A percentile compares a stretch with the other conserved stretches of the same genome.
These are phyloP conservation scores for Eucalyptus tenuipes DNA, from an alignment of 345 rosid species.

Conservation along the genomic window DNA sequence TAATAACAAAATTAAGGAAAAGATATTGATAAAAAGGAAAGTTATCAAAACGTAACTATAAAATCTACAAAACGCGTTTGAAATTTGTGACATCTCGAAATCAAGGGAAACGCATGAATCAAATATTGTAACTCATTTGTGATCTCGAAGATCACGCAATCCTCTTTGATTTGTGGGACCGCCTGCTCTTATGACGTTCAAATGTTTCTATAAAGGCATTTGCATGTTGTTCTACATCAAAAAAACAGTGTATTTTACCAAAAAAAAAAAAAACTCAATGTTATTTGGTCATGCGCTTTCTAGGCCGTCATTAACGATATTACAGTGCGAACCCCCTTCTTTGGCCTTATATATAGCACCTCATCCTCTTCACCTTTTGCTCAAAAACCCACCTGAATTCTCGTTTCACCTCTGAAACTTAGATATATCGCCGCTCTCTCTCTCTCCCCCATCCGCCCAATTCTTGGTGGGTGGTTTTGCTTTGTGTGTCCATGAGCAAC, in stretches of 20 bases:
- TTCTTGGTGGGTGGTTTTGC: not conserved
- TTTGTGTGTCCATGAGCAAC: not conserved
- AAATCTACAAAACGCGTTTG: no score
- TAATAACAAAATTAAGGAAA: no score
- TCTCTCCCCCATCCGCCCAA: not conserved
- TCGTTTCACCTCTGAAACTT: not conserved
- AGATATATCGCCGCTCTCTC: not conserved
- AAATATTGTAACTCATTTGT: no score
- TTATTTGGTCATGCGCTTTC: not conserved
- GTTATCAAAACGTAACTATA: no score
- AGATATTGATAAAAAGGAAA: no score
- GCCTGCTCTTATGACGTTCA: rapidly evolving
- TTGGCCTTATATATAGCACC: not conserved
- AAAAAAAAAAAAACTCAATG: not conserved
- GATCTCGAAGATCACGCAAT: no score
- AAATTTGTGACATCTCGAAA: rapidly evolving
- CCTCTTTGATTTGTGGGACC: no score
- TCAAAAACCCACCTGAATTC: not conserved
- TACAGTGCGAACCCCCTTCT: not conserved
- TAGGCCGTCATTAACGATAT: not conserved
- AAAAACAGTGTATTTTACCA: not conserved
- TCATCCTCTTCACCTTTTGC: not conserved
- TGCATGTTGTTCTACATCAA: not conserved
- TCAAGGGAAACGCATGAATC: rapidly evolving
- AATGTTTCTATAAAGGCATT: no score